Evolutionary conservation across 75 land plant genomes (phyloP).

Genomic region (Sequoia sempervirens): DNA sequence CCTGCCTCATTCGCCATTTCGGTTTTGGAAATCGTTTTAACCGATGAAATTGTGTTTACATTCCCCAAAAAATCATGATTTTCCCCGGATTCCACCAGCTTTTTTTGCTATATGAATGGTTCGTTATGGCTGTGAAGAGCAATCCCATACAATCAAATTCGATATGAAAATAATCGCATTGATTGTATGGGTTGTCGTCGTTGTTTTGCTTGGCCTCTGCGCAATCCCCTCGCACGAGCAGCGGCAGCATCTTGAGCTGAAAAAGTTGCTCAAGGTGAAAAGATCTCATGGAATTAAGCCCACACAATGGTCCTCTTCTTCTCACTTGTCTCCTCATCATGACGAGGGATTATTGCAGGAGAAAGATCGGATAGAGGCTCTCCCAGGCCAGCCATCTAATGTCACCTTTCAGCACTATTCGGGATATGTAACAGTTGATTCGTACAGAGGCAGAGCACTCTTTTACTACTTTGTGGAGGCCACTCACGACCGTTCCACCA

Average conservation of each 20-base stretch:
- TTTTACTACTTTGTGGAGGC: constrained; percentile 70
- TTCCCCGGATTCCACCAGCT: not conserved
- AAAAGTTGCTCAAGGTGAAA: not conserved
- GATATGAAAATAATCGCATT: not conserved
- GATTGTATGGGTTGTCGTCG: not conserved
- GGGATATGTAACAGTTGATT: constrained; percentile 60
- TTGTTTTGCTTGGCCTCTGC: not conserved
- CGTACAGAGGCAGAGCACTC: constrained; percentile 50
- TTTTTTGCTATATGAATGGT: not conserved
- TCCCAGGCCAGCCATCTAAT: constrained; percentile 60
- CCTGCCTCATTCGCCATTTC: not conserved
- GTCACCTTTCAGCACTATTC: constrained; percentile 54
- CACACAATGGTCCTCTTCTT: not conserved
- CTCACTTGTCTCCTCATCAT: not conserved
- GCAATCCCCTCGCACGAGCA: not conserved
- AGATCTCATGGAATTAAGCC: not conserved
- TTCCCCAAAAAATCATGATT: not conserved
- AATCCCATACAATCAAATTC: not conserved
- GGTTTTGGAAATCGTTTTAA: not conserved
- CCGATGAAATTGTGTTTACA: not conserved
- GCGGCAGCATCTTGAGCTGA: not conserved
- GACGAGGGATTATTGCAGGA: constrained; percentile 11
- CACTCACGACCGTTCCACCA: constrained; percentile 10
- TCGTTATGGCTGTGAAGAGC: too few relatives aligned
- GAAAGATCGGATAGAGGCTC: constrained; percentile 29